Evolutionary conservation across 179 eudicot genomes (phyloP), one percentile per base, ranked within the genome.

Genomic region (Drosera spatulata): DNA sequence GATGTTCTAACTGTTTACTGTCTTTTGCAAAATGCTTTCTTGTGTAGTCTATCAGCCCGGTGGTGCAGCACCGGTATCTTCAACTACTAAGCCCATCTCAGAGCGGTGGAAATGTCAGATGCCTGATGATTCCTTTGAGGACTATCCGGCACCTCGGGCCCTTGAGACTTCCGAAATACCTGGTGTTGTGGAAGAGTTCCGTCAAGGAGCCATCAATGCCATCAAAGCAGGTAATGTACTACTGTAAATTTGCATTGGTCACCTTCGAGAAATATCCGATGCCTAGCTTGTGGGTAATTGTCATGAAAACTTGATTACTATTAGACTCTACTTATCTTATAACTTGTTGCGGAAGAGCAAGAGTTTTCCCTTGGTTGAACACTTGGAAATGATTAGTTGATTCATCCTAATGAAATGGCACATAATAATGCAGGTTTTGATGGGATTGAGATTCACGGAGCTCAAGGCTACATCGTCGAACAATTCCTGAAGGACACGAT

Each of bases 361-460:
- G 49, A 7, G 11, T 6, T 46, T 7, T 10, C 9, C 49, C 49
- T 7, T 46, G 9, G 49, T 46, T 46, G 7, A 6, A 6, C 11
- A 46, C 7, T 1, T 6, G 9, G 49, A 10, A 6, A 14, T 4
- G 33, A 53, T 53, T 22, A 22, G 33, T 22, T 22, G 33, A 22
- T 22, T 22, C 33, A 22, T 22, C 33, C 33, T 22, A 22, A 22
- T 22, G 33, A 53, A 53, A 53, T n/a, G 5, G 8, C 5, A 4
- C 11, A 22, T 3, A 22, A 9, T 49, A 14, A 39, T 52, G 50
- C 73, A 87, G 96, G 96, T 40, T 88, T 88, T 70, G 94, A 88
- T 69, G 96, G 96, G 1, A 70, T 88, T 46, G 94, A 88, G 70
- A 82, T 85, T 54, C 90, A 88, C 39, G 87, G 80, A 43, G 94